Evolutionary conservation across 129 eudicot species (phyloP).

Genomic region (Dittrichia graveolens): DNA sequence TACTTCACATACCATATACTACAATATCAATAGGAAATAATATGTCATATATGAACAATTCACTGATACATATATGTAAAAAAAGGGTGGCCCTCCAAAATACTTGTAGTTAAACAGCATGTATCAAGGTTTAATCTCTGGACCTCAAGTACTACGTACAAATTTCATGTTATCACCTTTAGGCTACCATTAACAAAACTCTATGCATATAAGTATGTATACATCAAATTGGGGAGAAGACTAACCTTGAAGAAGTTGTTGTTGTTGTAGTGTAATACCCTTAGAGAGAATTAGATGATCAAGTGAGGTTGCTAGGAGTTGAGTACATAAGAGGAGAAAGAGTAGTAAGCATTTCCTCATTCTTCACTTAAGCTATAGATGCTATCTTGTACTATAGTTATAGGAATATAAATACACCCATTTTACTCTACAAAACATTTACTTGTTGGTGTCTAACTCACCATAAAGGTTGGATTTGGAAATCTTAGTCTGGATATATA

Average conservation of each 20-base stretch:
- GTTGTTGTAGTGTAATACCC: conserved; percentile 14
- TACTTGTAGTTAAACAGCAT: too few relatives aligned
- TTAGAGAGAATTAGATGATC: conserved; percentile 6
- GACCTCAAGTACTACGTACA: too few relatives aligned
- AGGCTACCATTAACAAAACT: too few relatives aligned
- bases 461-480: not conserved
- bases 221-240: not conserved
- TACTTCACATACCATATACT: too few relatives aligned
- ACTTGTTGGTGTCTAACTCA: not conserved
- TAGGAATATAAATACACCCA: not conserved
- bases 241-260: conserved; percentile 29
- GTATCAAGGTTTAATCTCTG: too few relatives aligned
- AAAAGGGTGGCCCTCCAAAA: too few relatives aligned
- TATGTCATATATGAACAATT: too few relatives aligned
- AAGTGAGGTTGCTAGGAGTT: conserved; percentile 19
- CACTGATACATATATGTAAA: too few relatives aligned
- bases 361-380: conserved; percentile 15
- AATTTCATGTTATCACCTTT: too few relatives aligned
- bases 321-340: conserved; percentile 1
- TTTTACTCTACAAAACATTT: not conserved
- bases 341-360: conserved; percentile 18
- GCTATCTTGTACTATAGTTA: not conserved
- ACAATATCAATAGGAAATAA: too few relatives aligned
- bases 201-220: not conserved
- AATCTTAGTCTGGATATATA: too few relatives aligned